Base-by-base conservation (phyloP, 305 asterid species). In the Fraxinus xanthoxyloides region DNA sequence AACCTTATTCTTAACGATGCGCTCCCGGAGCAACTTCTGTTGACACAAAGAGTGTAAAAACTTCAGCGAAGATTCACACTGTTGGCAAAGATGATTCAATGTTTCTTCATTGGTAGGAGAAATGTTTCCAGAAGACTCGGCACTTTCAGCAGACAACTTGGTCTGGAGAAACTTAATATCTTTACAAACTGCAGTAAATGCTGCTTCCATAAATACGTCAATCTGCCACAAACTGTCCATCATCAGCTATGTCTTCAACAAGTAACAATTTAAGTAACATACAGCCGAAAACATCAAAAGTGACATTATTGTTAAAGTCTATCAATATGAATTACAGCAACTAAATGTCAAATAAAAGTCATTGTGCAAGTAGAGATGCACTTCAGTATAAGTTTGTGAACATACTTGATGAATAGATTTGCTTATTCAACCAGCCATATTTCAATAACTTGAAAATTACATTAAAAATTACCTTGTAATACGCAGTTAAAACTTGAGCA, bases 31-130 rank as follows among this genome's bases (percentile, higher is more conserved):
- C 79, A 87, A 81, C 85, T 95, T 95, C 82, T 94, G 99, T 82
- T 95, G 97, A 86, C 98, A 94, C 79, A 94, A 84, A 72, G 92
- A 93, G 86, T 92, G 95, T 81, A 97, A 93, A 86, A 97, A 93
- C 83, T 92, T 97, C 81, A 97, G 89, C 81, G 99, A 95, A 75
- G 97, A 93, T 86, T 95, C 98, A 38, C 99, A 95, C 86, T 95
- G 99, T 89, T 95, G 98, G 93, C 96, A 95, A 82, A 97, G 95
- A 86, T 92, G 94, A 86, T 90, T 90, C 88, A 93, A 83, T 54
- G 88, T 89, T 81, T 91, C 97, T 85, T 89, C 95, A 79, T 88
- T 89, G 24, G 87, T 87, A 87, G 93, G 90, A 78, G 89, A 69
- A 78, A 87, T 84, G 72, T 85, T 85, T 75, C 81, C 83, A 82